Evolutionary conservation across 108 stramenopile species (phyloP), one percentile per base, ranked within the genome.

Genomic region (Schizochytrium sp.): DNA sequence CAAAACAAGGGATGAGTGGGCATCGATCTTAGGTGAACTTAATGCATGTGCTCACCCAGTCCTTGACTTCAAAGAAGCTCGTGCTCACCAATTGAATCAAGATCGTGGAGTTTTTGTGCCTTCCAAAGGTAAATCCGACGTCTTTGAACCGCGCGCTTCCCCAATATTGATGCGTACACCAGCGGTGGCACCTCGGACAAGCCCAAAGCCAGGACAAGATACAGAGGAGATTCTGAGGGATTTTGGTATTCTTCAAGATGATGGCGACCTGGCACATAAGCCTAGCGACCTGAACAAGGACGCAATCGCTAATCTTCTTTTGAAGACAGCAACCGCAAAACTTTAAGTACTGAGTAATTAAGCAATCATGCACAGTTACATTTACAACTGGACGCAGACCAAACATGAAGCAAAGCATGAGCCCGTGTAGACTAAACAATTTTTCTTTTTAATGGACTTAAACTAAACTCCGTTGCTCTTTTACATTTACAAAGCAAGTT

Each of bases 1-100:
- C 76, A 83, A 83, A 2, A 83, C 76, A 10, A 47, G 76, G 50
- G 76, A 83, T 2, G 76, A 83, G 47, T 83, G 76, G 76, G 76
- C 76, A 5, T 47, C 76, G 1, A 83, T 83, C 76, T 83, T 83
- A 55, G 76, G 55, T 53, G 76, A 53, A n/a, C 49, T n/a, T 10
- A 53, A 83, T 50, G 76, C 76, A 47, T 83, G 76, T 28, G 76
- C 76, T 5, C 55, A 55, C 28, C 76, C 76, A 5, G n/a, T 83
- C 45, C 53, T 83, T 38, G 53, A 55, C 3, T 5, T 83, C 28
- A n/a, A n/a, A n/a, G 76, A 83, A 53, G 76, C 76, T 53, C 45
- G 53, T 8, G 53, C 8, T 5, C 55, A 83, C 3, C 5, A 17
- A 53, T 53, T 55, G 50, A 83, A 83, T 53, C 50, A 55, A 10